Conservation (phyloP, 2,329 filamentous ascomycete species). For the Sporothrix inflata region DNA sequence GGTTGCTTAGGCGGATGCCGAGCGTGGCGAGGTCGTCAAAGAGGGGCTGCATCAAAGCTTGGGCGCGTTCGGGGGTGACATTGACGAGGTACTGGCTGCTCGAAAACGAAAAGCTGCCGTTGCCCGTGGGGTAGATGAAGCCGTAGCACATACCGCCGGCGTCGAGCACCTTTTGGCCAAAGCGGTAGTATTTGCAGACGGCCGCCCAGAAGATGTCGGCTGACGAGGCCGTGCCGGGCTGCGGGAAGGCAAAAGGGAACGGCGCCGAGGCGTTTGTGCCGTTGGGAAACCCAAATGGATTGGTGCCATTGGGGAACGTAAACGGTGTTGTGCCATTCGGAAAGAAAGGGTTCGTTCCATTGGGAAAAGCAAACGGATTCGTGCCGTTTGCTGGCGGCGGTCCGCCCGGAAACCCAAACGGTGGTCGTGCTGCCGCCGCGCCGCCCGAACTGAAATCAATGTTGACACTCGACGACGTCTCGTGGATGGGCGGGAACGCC, state of each 20-base stretch:
- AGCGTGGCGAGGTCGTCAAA: slow-evolving; percentile 40
- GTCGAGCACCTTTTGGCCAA: slow-evolving; percentile 34
- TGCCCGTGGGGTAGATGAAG: slow-evolving; percentile 38
- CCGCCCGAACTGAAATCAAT: slow-evolving; percentile 30
- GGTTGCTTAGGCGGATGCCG: slow-evolving; percentile 37
- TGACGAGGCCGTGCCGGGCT: slow-evolving; percentile 22
- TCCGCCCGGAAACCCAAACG: slow-evolving; percentile 3
- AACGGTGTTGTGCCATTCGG: slow-evolving; percentile 24
- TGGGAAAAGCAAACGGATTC: not conserved
- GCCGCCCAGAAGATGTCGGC: slow-evolving; percentile 37
- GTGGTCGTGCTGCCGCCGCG: not conserved
- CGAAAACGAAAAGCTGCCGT: slow-evolving; percentile 37
- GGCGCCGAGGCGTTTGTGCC: not conserved
- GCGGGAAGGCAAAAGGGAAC: slow-evolving; percentile 14
- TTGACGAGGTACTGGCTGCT: slow-evolving; percentile 36
- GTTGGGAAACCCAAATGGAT: slow-evolving; percentile 12
- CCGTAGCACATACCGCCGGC: slow-evolving; percentile 36
- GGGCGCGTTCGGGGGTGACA: slow-evolving; percentile 38
- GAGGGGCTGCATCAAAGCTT: slow-evolving; percentile 40
- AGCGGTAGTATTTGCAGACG: slow-evolving; percentile 35
- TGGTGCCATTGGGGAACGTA: not conserved
- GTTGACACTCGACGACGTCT: slow-evolving; percentile 30
- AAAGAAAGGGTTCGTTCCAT: not conserved
- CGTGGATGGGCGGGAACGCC: slow-evolving; percentile 36
- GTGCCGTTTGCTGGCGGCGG: not conserved